Conservation (phyloP, 441 rosid genomes). For the Pelargonium myrrhifolium region DNA sequence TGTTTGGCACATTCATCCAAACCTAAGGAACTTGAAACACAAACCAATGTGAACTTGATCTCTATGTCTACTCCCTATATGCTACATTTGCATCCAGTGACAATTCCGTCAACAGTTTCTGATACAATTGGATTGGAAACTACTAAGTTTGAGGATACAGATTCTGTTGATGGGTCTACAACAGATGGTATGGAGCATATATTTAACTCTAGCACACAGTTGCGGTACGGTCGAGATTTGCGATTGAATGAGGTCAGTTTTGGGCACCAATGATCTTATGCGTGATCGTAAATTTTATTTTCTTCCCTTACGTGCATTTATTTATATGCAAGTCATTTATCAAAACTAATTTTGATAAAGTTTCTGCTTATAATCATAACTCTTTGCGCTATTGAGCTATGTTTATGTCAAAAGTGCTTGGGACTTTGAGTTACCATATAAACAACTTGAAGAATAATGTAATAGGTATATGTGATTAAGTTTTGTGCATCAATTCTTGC, state of each 20-base stretch:
- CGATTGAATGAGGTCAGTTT: slow-evolving; percentile 83
- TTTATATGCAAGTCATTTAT: background rate
- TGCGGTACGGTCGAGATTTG: slow-evolving; percentile 90
- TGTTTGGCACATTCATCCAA: slow-evolving; percentile 44
- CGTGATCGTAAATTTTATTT: slow-evolving; percentile 13
- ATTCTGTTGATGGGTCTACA: slow-evolving; percentile 65
- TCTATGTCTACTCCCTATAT: slow-evolving; percentile 90
- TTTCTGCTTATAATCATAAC: background rate
- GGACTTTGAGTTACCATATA: slow-evolving; percentile 1
- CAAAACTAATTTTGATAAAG: background rate
- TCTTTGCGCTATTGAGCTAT: background rate
- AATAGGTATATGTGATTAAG: background rate
- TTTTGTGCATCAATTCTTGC: background rate
- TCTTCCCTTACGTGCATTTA: background rate
- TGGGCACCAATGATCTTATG: slow-evolving; percentile 5
- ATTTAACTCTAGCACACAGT: slow-evolving; percentile 76
- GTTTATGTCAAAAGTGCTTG: background rate
- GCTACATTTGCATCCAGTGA: slow-evolving; percentile 95
- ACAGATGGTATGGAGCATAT: slow-evolving; percentile 99
- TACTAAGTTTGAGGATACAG: slow-evolving; percentile 71
- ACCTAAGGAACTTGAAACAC: slow-evolving; percentile 55
- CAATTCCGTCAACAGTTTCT: slow-evolving; percentile 70
- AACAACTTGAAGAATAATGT: background rate
- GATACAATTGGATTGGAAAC: slow-evolving; percentile 60
- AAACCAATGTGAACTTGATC: slow-evolving; percentile 50